phyloP scores from a whole-genome alignment of 1,284 basidiomycete species.

The Meira miltonrushii region DNA sequence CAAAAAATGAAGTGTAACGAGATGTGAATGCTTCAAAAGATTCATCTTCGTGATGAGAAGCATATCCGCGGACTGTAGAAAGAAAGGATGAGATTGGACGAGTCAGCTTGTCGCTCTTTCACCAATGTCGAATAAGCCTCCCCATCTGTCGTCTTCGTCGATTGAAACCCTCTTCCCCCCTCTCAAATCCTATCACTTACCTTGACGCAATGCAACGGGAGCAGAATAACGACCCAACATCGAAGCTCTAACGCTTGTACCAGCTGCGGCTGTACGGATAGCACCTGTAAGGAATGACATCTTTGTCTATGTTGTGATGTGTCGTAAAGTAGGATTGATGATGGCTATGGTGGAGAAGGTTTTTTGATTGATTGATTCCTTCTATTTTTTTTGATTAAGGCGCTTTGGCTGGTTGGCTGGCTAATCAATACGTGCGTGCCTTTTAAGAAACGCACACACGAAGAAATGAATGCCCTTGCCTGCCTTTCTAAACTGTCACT shows the following conservation, averaged over 20 bases:
- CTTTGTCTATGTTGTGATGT: conserved; percentile 1
- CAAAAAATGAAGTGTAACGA: conserved; percentile 89
- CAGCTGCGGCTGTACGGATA: conserved; percentile 41
- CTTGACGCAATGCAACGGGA: conserved; percentile 3
- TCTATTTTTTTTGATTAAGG: no score
- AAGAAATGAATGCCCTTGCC: no score
- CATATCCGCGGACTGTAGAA: conserved; percentile 35
- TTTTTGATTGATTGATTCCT: no score
- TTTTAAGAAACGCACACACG: no score
- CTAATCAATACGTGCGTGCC: no score
- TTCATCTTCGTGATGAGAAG: conserved; percentile 63
- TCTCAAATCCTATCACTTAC: conserved; percentile 3
- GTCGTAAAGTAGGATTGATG: background rate
- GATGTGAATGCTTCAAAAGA: conserved; percentile 88
- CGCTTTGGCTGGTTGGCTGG: no score
- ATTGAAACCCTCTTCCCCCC: background rate
- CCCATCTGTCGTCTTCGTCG: no score
- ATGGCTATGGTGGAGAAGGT: background rate
- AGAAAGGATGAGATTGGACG: background rate
- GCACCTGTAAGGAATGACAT: conserved; percentile 46
- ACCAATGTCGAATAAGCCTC: no score
- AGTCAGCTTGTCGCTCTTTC: no score
- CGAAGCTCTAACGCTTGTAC: conserved; percentile 32
- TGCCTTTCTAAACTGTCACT: no score
- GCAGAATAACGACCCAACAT: conserved; percentile 19